These are phyloP conservation scores for Quercus glauca DNA, from an alignment of 306 rosid genomes.

Conservation along the genomic window DNA sequence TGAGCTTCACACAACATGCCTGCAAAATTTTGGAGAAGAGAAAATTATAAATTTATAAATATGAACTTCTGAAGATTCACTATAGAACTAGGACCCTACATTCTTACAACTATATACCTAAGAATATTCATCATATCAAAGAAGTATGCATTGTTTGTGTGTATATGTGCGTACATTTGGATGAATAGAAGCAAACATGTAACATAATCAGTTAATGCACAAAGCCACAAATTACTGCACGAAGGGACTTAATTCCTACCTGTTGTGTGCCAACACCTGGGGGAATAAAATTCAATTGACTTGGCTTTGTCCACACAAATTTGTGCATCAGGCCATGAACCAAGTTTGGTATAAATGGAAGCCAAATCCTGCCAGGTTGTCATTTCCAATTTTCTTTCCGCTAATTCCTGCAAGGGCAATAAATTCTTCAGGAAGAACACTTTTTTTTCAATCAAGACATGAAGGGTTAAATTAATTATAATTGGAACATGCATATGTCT, in stretches of 20 bases:
- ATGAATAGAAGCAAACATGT: slow-evolving; percentile 4
- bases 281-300: slow-evolving; percentile 49
- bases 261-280: slow-evolving; percentile 68
- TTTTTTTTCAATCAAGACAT: background rate
- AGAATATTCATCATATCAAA: background rate
- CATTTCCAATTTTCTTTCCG: slow-evolving; percentile 51
- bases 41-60: background rate
- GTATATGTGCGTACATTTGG: background rate
- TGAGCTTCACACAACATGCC: slow-evolving; percentile 63
- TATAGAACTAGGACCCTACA: background rate
- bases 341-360: slow-evolving; percentile 54
- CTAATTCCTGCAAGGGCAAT: slow-evolving; percentile 46
- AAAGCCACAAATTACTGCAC: background rate
- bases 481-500: background rate
- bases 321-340: slow-evolving; percentile 72
- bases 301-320: slow-evolving; percentile 67
- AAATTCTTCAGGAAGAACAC: background rate
- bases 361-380: slow-evolving; percentile 86
- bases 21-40: slow-evolving; percentile 13
- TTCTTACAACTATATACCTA: background rate
- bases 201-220: background rate
- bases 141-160: no score
- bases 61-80: background rate
- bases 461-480: background rate
- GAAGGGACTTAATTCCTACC: slow-evolving; percentile 35